Base-by-base conservation (phyloP, 805 yeast genomes). In the Maudiozyma serrabonitensis region DNA sequence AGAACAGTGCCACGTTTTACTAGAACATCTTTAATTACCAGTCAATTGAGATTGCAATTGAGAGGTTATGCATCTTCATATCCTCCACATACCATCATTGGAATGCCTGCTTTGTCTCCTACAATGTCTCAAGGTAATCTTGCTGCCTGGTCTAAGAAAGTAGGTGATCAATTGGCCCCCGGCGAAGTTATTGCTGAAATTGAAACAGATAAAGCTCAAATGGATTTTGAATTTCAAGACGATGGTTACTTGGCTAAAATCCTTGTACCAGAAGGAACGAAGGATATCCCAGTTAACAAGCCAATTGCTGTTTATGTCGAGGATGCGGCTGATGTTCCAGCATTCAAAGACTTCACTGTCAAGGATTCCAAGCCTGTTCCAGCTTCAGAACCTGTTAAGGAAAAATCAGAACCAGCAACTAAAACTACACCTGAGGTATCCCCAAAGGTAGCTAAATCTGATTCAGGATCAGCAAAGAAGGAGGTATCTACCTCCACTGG, bases 41-140 rank as follows among this genome's bases (percentile, higher is more conserved):
- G 56, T 16, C 59, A 49, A 45, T 49, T 49, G 44, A 52, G 54
- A 53, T 49, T 59, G 26, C 62, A 56, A 46, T 53, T 63, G 52
- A 64, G 69, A 59, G 52, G 60, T n/a, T 67, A 66, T 49, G 67
- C 70, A 23, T 63, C 77, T 23, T 87, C 70, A 21, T 87, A 79
- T 71, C 96, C 96, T 35, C 69, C 81, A 19, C 97, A 93, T 71
- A 80, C 85, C 52, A 82, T 93, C 63, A 88, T 93, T 61, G 84
- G 83, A 67, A 93, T 93, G 99, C 99, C 99, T 45, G 99, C 99
- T 9, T 75, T 93, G 62, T 91, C 98, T n/a, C 99, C 99, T 56
- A 93, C 99, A 48, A 93, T 93, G 99, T 86, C 96, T 53, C 91
- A 87, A 66, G 99, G 99, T 67, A 84, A 81, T 69, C 74, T 93